phyloP scores from a whole-genome alignment of 176 grass and related monocot species.

The Avena eriantha region DNA sequence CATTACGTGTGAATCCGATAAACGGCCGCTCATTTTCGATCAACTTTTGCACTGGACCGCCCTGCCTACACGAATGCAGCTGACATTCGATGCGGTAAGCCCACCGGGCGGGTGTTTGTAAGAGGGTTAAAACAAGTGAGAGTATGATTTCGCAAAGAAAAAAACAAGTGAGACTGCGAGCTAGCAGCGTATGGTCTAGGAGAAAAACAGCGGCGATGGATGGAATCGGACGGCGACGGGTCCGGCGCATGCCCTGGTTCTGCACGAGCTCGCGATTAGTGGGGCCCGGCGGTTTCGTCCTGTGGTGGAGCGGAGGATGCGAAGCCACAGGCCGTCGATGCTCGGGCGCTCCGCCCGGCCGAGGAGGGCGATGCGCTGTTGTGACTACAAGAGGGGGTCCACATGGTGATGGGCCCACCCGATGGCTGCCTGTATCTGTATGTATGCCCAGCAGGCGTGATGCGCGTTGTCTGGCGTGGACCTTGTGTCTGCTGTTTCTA shows the following conservation, averaged over 20 bases:
- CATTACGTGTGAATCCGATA: neutral
- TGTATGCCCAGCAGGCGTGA: no score
- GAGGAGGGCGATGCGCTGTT: neutral
- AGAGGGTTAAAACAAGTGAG: no score
- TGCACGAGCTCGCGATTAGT: neutral
- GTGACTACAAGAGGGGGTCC: no score
- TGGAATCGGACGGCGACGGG: slow-evolving; percentile 1
- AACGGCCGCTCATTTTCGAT: neutral
- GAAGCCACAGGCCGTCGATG: neutral
- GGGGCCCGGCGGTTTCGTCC: neutral
- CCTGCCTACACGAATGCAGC: neutral
- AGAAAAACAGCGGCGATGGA: neutral
- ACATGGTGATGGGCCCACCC: neutral
- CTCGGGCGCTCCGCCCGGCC: slow-evolving; percentile 7
- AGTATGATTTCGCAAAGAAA: no score
- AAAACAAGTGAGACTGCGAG: no score
- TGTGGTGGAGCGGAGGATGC: slow-evolving; percentile 18
- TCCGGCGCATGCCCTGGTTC: neutral
- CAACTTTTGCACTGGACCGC: neutral
- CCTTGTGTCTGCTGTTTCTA: no score
- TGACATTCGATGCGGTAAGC: neutral
- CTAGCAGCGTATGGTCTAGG: neutral
- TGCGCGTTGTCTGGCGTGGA: no score
- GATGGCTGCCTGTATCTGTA: no score
- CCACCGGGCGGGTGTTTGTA: neutral